Evolutionary conservation across 1,284 basidiomycete species (phyloP), one percentile per base, ranked within the genome.

Genomic region (Ceratobasidium sp.): DNA sequence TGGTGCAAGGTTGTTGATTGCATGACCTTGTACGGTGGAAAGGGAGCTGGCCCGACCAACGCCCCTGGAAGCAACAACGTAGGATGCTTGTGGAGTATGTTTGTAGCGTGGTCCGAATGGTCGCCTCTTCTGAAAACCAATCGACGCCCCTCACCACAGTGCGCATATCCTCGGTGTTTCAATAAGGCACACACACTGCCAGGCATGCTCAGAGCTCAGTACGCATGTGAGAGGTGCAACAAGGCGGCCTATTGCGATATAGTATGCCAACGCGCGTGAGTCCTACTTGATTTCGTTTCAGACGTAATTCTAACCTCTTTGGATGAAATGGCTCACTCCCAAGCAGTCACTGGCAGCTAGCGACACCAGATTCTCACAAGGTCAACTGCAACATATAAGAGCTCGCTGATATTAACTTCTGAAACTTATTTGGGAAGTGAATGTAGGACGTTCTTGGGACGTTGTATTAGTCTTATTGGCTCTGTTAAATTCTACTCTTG

Each of bases 251-350:
- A 68, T 53, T 68, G 66, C n/a, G 42, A 26, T 39, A 20, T 12
- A 39, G 26, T 28, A 3, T 68, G 66, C n/a, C 66, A 68, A 46
- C 63, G 63, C 40, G 63, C 42, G 63, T 66, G 42, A 66, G 63
- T 58, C 23, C 6, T 9, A 33, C 28, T 66, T 40, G 1, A 9
- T 20, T 18, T 7, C 46, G n/a, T n/a, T n/a, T n/a, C 2, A 3
- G 18, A 46, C 10, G 9, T 46, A 46, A 46, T 46, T 46, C 46
- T 46, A 9, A 15, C 46, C 10, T 46, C 46, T 15, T 3, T 46
- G 46, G 18, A 46, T 15, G n/a, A 53, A 53, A 18, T 20, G 3
- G n/a, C 18, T 20, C 20, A 6, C n/a, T 53, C n/a, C 10, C n/a
- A 13, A 13, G 18, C 20, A 53, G 51, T 3, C 51, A 53, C 51